Evolutionary conservation across 2,329 filamentous ascomycete genomes (phyloP).

Genomic region (Venturia pyrina): DNA sequence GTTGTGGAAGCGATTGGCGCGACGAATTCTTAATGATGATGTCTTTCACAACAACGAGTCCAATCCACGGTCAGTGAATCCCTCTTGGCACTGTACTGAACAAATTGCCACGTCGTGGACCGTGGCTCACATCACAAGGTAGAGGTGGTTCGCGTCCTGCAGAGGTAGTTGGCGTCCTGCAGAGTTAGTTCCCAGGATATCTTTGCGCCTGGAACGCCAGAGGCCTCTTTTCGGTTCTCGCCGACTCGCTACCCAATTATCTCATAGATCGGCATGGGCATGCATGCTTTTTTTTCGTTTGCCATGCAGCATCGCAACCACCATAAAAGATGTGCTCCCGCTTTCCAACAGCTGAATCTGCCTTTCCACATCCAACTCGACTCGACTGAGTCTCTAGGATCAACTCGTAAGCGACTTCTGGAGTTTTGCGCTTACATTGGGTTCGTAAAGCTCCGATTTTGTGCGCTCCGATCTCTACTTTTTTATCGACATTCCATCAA

Average conservation of each 20-base stretch:
- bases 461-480: not conserved
- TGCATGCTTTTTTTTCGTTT: not conserved
- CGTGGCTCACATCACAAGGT: not conserved
- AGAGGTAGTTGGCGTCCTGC: not conserved
- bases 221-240: not conserved
- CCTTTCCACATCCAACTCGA: not conserved
- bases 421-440: constrained; percentile 31
- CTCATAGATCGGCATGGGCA: not conserved
- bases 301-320: not conserved
- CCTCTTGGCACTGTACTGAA: not conserved
- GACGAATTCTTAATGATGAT: not conserved
- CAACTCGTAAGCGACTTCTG: constrained; percentile 29
- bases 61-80: not conserved
- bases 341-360: not conserved
- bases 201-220: not conserved
- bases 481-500: not conserved
- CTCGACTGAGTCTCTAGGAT: not conserved
- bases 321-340: not conserved
- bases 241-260: not conserved
- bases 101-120: too few relatives aligned
- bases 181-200: not conserved
- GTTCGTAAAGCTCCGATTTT: constrained; percentile 26
- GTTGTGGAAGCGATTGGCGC: not conserved
- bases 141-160: not conserved
- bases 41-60: not conserved